phyloP scores from a whole-genome alignment of 345 rosid species.

The Hirschfeldia incana region DNA sequence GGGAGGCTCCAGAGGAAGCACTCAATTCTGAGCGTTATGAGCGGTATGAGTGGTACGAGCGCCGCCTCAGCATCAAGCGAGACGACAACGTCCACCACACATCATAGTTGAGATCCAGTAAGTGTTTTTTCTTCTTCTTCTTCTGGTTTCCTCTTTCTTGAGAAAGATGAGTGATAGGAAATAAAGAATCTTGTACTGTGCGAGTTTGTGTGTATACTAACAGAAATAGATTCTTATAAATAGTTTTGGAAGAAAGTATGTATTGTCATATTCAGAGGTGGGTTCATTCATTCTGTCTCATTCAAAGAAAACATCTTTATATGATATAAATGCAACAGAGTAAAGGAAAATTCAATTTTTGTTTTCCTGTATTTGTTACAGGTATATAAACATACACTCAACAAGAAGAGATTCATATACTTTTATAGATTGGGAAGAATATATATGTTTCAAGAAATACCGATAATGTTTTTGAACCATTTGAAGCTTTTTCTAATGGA shows the following conservation, averaged over 20 bases:
- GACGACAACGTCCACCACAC: slow-evolving; percentile 37
- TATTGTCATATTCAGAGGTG: slow-evolving; percentile 27
- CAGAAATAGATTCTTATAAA: slow-evolving; percentile 2
- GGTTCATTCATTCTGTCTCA: slow-evolving; percentile 19
- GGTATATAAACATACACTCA: slow-evolving; percentile 13
- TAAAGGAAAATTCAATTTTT: background rate
- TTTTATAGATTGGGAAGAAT: background rate
- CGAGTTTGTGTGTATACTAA: slow-evolving; percentile 29
- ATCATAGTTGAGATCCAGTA: slow-evolving; percentile 33
- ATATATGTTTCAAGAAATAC: slow-evolving; percentile 21
- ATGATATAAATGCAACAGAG: slow-evolving; percentile 2
- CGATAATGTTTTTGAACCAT: slow-evolving; percentile 70
- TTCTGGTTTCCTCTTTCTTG: background rate
- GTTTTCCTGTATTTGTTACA: slow-evolving; percentile 18
- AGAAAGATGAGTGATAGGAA: slow-evolving; percentile 3
- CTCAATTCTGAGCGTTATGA: slow-evolving; percentile 34
- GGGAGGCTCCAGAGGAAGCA: slow-evolving; percentile 36
- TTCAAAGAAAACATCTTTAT: slow-evolving; percentile 5
- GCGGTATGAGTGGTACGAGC: slow-evolving; percentile 30
- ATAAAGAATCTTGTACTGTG: slow-evolving; percentile 4
- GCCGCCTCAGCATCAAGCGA: slow-evolving; percentile 31
- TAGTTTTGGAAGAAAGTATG: slow-evolving; percentile 3
- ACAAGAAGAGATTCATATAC: slow-evolving; percentile 10
- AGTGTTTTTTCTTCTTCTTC: slow-evolving; percentile 2
- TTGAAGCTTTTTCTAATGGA: slow-evolving; percentile 80